Evolutionary conservation across 306 rosid species (phyloP).

Genomic region (Canavalia ensiformis): DNA sequence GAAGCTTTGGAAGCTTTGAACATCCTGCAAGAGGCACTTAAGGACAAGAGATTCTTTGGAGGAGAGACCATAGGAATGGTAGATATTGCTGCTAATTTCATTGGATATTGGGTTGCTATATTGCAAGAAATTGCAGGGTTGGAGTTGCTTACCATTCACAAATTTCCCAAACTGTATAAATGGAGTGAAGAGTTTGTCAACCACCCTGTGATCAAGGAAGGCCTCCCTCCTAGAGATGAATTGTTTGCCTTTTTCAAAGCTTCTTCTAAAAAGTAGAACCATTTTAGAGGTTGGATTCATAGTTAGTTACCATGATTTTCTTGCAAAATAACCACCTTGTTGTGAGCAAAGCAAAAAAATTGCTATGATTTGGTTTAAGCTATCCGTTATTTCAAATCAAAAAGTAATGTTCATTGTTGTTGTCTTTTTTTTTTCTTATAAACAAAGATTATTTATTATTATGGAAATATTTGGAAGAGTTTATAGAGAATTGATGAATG

Average conservation of each 20-base stretch:
- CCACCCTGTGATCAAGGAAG: constrained; percentile 61
- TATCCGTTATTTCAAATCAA: neutral
- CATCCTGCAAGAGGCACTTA: constrained; percentile 56
- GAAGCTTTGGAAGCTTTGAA: constrained; percentile 63
- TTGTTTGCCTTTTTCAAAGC: constrained; percentile 55
- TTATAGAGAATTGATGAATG: too few species aligned
- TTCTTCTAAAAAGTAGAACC: constrained; percentile 43
- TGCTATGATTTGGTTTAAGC: neutral
- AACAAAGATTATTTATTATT: too few species aligned
- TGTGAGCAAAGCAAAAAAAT: neutral
- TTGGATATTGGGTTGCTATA: constrained; percentile 61
- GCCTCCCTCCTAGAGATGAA: constrained; percentile 60
- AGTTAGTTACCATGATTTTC: constrained; percentile 8
- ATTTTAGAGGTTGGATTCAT: constrained; percentile 31
- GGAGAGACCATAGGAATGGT: constrained; percentile 65
- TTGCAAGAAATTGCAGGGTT: constrained; percentile 64
- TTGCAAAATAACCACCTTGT: constrained; percentile 11
- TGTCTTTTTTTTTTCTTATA: too few species aligned
- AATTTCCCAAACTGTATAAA: constrained; percentile 59
- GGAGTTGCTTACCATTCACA: constrained; percentile 57
- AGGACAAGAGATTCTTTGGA: constrained; percentile 63
- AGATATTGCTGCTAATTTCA: constrained; percentile 60
- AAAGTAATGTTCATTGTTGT: neutral
- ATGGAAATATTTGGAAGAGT: too few species aligned
- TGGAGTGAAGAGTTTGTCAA: constrained; percentile 65